Conservation (phyloP, 768 basidiomycete genomes). For the Sarcodon aspratus region DNA sequence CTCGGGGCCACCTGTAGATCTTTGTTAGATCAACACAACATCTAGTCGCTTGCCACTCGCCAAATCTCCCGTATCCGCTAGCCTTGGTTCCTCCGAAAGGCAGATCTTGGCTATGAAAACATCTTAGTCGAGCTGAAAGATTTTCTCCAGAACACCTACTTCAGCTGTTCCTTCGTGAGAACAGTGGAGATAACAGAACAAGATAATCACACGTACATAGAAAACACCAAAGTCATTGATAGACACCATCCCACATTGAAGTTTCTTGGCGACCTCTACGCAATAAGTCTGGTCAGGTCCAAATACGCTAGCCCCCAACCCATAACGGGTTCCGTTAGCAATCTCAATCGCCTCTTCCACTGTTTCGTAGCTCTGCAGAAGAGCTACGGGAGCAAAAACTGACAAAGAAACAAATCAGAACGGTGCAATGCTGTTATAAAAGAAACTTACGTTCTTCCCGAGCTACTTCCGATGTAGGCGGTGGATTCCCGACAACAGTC, state of each 20-base stretch:
- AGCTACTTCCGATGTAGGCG: slow-evolving; percentile 62
- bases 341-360: slow-evolving; percentile 80
- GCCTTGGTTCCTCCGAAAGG: slow-evolving; percentile 92
- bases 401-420: slow-evolving; percentile 3
- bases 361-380: slow-evolving; percentile 75
- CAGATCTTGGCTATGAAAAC: slow-evolving; percentile 63
- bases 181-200: background rate
- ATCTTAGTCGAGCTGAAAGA: slow-evolving; percentile 2
- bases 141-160: slow-evolving; percentile 33
- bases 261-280: slow-evolving; percentile 62
- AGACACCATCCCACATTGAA: slow-evolving; percentile 96
- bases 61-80: slow-evolving; percentile 91
- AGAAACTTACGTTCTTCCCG: slow-evolving; percentile 58
- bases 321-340: slow-evolving; percentile 82
- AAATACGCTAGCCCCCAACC: slow-evolving; percentile 90
- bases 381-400: slow-evolving; percentile 92
- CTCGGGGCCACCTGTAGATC: slow-evolving; percentile 70
- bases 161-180: slow-evolving; percentile 33
- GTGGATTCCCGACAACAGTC: slow-evolving; percentile 77
- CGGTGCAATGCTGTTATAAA: background rate
- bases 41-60: slow-evolving; percentile 25
- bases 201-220: slow-evolving; percentile 41
- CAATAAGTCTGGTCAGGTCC: slow-evolving; percentile 77
- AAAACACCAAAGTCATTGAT: slow-evolving; percentile 91
- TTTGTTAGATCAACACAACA: slow-evolving; percentile 5